phyloP scores from a whole-genome alignment of 1,139 yeast species.

The Diutina catenulata region DNA sequence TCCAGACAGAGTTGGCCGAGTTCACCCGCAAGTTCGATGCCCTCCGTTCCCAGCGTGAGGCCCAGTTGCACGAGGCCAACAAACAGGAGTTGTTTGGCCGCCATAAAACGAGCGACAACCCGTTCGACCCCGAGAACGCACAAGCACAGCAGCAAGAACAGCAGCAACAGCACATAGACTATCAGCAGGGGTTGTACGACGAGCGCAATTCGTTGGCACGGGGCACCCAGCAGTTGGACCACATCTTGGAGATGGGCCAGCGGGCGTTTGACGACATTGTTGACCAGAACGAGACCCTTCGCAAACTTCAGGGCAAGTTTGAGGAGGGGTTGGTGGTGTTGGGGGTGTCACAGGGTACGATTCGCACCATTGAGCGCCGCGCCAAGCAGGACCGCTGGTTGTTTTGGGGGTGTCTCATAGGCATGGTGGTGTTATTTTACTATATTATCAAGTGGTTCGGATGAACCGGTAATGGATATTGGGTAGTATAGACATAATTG shows the following conservation, averaged over 20 bases:
- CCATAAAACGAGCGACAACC: constrained; percentile 24
- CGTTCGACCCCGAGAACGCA: constrained; percentile 50
- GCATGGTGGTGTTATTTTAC: constrained; percentile 60
- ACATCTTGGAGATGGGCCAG: constrained; percentile 81
- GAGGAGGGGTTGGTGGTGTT: constrained; percentile 63
- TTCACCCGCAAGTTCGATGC: constrained; percentile 47
- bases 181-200: constrained; percentile 56
- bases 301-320: constrained; percentile 51
- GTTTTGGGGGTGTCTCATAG: constrained; percentile 63
- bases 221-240: constrained; percentile 77
- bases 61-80: constrained; percentile 37
- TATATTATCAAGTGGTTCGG: constrained; percentile 50
- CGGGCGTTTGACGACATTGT: constrained; percentile 77
- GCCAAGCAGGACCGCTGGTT: constrained; percentile 86
- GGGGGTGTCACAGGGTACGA: constrained; percentile 83
- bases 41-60: constrained; percentile 57
- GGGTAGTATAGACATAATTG: too few relatives aligned
- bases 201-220: constrained; percentile 57
- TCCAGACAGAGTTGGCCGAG: constrained; percentile 47
- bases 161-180: constrained; percentile 21
- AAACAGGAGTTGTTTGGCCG: constrained; percentile 55
- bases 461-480: too few relatives aligned
- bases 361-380: constrained; percentile 66
- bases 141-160: constrained; percentile 15
- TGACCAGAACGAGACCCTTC: constrained; percentile 68